Evolutionary conservation across 2,329 filamentous ascomycete species (phyloP).

Genomic region (Alternaria hordeiaustralica): DNA sequence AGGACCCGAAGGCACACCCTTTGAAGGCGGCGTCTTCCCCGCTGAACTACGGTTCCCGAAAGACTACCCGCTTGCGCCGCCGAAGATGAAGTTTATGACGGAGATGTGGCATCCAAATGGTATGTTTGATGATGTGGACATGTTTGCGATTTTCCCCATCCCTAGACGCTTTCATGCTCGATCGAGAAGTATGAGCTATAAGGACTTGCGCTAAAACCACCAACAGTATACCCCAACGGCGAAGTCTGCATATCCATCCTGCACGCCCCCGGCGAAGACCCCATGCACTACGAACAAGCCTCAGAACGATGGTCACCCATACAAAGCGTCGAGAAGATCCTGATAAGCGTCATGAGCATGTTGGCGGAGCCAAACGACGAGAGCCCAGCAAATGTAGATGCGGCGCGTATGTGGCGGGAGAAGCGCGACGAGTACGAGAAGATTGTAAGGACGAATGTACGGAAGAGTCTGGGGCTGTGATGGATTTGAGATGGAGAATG

Average conservation of each 20-base stretch:
- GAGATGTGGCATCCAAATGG: conserved; percentile 94
- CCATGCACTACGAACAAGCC: conserved; percentile 90
- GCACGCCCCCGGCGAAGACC: conserved; percentile 92
- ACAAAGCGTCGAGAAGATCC: conserved; percentile 92
- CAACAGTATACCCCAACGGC: conserved; percentile 77
- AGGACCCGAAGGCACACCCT: conserved; percentile 93
- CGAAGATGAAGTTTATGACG: conserved; percentile 83
- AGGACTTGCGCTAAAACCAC: background rate
- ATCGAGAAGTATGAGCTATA: background rate
- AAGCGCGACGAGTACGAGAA: conserved; percentile 80
- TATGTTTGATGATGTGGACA: conserved; percentile 46
- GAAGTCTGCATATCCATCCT: conserved; percentile 96
- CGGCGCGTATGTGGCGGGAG: conserved; percentile 84
- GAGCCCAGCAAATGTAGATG: conserved; percentile 93
- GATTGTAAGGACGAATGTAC: conserved; percentile 67
- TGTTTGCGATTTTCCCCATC: background rate
- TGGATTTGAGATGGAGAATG: background rate
- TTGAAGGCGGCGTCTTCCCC: conserved; percentile 93
- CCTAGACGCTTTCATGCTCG: background rate
- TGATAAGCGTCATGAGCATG: conserved; percentile 90
- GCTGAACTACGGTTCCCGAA: conserved; percentile 82
- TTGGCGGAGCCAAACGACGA: conserved; percentile 93
- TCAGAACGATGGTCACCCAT: conserved; percentile 93
- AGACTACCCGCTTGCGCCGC: conserved; percentile 86
- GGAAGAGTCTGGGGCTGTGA: conserved; percentile 47